Evolutionary conservation across 306 rosid genomes (phyloP), one percentile per base, ranked within the genome.

Genomic region (Vigna trinervia): DNA sequence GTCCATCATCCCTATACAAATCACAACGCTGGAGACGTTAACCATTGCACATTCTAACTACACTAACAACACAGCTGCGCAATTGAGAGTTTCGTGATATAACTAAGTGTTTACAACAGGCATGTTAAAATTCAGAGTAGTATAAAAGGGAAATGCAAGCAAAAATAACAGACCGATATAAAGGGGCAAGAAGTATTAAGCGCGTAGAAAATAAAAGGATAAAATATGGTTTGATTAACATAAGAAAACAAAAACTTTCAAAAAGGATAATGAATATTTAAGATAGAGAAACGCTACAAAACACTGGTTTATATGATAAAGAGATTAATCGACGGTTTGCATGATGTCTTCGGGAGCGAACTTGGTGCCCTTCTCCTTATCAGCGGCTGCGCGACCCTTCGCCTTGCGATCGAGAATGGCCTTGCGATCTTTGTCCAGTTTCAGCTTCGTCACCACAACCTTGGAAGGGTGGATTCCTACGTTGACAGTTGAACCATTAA

Each of bases 331-430:
- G 2, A 93, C 78, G n/a, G 77, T 85, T 81, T 93, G 98, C 98
- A 93, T 90, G 41, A 93, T 87, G 17, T 93, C 98, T 83, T 93
- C 95, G 0, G 98, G 85, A 0, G 98, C 91, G 68, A 93, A 93
- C 86, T 93, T 93, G 59, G 94, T 85, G 0, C 94, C 98, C 89
- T 93, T 93, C 74, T 89, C 98, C 87, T 93, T 93, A 36, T 93
- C 98, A 0, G 98, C 89, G 13, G 96, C 91, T 48, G 98, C 94
- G 10, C 93, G 92, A 0, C 98, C 98, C 87, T 88, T 93, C 0
- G 98, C 98, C 89, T 93, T 93, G 59, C 98, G 93, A 61, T 90
- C 94, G 8, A 93, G 93, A 15, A 93, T 84, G 0, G 96, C 80
- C 75, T 93, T 93, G 1, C 98, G 86, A 56, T 93, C 98, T 93